Percentiles rank a stretch among this genome's conserved stretches.
These are phyloP conservation scores for Lachancea nothofagi DNA, from an alignment of 805 yeast genomes.

Conservation along the genomic window DNA sequence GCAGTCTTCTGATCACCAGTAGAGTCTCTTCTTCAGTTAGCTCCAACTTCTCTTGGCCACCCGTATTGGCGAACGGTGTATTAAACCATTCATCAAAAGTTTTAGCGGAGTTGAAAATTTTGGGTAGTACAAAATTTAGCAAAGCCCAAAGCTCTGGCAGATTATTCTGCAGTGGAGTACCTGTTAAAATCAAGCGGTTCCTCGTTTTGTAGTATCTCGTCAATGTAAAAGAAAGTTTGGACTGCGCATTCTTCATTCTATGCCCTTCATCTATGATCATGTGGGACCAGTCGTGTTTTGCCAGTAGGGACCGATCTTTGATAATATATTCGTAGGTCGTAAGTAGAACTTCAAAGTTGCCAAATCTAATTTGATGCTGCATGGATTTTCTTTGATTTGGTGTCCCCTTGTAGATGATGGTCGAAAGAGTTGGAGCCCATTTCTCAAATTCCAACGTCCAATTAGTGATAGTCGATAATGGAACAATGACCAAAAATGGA, in stretches of 20 bases:
- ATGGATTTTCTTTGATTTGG: constrained; percentile 64
- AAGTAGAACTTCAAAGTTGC: constrained; percentile 68
- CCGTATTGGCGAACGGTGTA: constrained; percentile 82
- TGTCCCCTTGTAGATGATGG: constrained; percentile 71
- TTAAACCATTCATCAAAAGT: constrained; percentile 89
- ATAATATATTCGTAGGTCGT: constrained; percentile 82
- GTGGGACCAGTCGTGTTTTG: constrained; percentile 71
- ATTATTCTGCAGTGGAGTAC: constrained; percentile 83
- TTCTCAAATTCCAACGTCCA: constrained; percentile 84
- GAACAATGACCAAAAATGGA: constrained; percentile 75
- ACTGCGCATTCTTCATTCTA: constrained; percentile 74
- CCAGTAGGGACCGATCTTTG: constrained; percentile 64
- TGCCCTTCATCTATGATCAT: constrained; percentile 92
- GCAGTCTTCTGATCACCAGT: constrained; percentile 76
- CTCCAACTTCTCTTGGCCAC: constrained; percentile 73
- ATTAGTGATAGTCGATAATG: constrained; percentile 75
- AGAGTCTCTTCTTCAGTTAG: constrained; percentile 82
- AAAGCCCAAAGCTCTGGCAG: constrained; percentile 84
- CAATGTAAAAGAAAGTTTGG: constrained; percentile 67
- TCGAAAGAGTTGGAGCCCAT: constrained; percentile 79
- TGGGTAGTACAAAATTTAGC: constrained; percentile 74
- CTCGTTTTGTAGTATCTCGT: constrained; percentile 68
- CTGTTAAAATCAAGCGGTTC: constrained; percentile 74
- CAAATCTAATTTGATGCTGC: constrained; percentile 57
- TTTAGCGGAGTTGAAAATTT: constrained; percentile 78